Evolutionary conservation across 441 rosid genomes (phyloP), one percentile per base, ranked within the genome.

Genomic region (Flueggea neowawraea): DNA sequence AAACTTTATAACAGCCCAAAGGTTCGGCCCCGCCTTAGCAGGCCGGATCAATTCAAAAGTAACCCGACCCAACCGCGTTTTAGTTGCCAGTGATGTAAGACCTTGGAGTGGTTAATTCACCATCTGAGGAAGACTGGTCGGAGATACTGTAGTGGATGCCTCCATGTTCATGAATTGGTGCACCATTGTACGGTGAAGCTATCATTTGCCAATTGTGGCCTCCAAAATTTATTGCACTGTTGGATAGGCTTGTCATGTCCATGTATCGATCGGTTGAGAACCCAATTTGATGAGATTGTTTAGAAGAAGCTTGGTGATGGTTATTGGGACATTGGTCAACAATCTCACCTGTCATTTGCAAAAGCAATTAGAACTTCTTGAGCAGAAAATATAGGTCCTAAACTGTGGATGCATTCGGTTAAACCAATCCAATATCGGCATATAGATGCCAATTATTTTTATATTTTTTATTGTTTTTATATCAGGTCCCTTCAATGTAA

Each of bases 71-170:
- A 36, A 36, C 9, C 9, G 7, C 39, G 52, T 54, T 28, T 41
- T 31, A 60, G 15, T 50, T 64, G 3, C 70, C 39, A 51, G 67
- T 66, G 32, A 73, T 45, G 31, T 61, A 78, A 12, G 75, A 56
- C 52, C 60, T 63, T 11, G 75, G 32, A 10, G 82, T 73, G 39
- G 79, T 71, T 15, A 67, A 58, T 52, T 78, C 86, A 32, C 70
- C 70, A 1, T 81, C 75, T 0, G 85, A 73, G 9, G 80, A 78
- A 13, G 87, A 69, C 67, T 72, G 14, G 14, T 11, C 83, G 0
- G 73, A 62, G 39, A 71, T 61, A 68, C 68, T 69, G 39, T 74
- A 81, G 7, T 63, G 57, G 16, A 75, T 15, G 10, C 54, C 61
- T 14, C n/a, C 14, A 9, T 47, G 50, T 10, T 47, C 66, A 13